Percentiles rank a stretch among this genome's conserved stretches.
Evolutionary conservation across 768 basidiomycete species (phyloP).

Genomic region (Boletus fagicola): DNA sequence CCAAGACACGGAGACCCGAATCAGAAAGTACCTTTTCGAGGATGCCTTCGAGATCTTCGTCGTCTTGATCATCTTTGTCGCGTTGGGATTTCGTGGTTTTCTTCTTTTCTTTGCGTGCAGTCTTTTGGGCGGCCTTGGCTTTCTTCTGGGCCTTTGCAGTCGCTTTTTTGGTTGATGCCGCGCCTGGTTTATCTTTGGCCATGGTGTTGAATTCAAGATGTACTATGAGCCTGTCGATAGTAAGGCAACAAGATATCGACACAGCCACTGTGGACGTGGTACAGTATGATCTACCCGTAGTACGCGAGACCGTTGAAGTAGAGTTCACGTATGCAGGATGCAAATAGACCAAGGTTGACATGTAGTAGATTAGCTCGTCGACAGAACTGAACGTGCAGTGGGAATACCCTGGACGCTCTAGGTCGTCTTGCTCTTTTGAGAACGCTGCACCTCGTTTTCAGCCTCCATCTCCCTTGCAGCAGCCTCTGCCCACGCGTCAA

Average conservation of each 20-base stretch:
- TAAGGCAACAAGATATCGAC: background rate
- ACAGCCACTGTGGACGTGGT: background rate
- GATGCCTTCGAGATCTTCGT: slow-evolving; percentile 80
- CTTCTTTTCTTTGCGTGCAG: slow-evolving; percentile 65
- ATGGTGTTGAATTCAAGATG: slow-evolving; percentile 4
- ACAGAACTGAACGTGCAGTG: too few relatives aligned
- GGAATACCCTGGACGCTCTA: slow-evolving; percentile 1
- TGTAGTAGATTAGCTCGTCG: background rate
- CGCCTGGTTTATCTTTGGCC: slow-evolving; percentile 18
- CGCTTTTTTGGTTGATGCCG: slow-evolving; percentile 37
- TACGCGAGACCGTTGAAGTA: too few relatives aligned
- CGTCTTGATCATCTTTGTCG: slow-evolving; percentile 59
- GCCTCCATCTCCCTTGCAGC: slow-evolving; percentile 55
- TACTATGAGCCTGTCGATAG: background rate
- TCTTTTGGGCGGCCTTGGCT: slow-evolving; percentile 62
- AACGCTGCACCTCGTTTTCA: slow-evolving; percentile 51
- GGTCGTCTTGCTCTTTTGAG: slow-evolving; percentile 12
- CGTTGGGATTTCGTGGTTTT: slow-evolving; percentile 45
- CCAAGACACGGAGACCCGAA: background rate
- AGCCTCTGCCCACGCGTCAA: slow-evolving; percentile 53
- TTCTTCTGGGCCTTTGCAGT: slow-evolving; percentile 64
- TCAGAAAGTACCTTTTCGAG: slow-evolving; percentile 61
- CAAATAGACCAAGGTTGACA: too few relatives aligned
- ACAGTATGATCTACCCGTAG: too few relatives aligned
- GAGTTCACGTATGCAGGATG: too few relatives aligned